A percentile compares a stretch with the other conserved stretches of the same genome.
phyloP scores from a whole-genome alignment of 2,329 filamentous ascomycete genomes.

The Pseudogymnoascus sp. region DNA sequence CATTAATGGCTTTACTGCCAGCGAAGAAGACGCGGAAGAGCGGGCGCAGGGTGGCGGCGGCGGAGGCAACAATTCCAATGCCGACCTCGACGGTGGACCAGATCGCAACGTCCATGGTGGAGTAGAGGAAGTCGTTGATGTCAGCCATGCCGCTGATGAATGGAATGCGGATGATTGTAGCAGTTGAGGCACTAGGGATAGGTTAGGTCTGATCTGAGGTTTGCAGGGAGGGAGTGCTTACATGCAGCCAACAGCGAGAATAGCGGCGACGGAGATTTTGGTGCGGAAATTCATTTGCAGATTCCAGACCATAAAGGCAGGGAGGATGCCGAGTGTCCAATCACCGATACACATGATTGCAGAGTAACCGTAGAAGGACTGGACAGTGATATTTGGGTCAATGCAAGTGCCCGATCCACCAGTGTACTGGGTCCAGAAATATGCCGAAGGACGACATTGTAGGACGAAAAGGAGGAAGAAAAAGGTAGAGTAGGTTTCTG shows the following conservation, averaged over 20 bases:
- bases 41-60: conserved; percentile 39
- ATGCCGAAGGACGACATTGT: conserved; percentile 41
- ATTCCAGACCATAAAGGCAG: conserved; percentile 43
- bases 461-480: conserved; percentile 41
- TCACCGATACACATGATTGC: conserved; percentile 38
- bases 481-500: conserved; percentile 29
- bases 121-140: conserved; percentile 33
- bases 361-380: conserved; percentile 39
- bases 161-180: conserved; percentile 36
- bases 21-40: conserved; percentile 27
- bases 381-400: conserved; percentile 32
- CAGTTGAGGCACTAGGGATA: conserved; percentile 30
- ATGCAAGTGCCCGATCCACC: conserved; percentile 34
- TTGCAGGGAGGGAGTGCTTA: conserved; percentile 23
- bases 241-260: conserved; percentile 44
- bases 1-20: neutral
- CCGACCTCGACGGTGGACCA: conserved; percentile 42
- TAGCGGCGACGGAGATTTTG: conserved; percentile 37
- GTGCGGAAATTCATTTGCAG: conserved; percentile 40
- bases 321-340: conserved; percentile 41
- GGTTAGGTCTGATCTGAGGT: conserved; percentile 8
- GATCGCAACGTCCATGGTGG: conserved; percentile 35
- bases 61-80: conserved; percentile 41
- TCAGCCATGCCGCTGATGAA: conserved; percentile 32
- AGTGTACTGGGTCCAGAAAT: conserved; percentile 40